phyloP scores from a whole-genome alignment of 441 rosid species.

The Brassica balearica region DNA sequence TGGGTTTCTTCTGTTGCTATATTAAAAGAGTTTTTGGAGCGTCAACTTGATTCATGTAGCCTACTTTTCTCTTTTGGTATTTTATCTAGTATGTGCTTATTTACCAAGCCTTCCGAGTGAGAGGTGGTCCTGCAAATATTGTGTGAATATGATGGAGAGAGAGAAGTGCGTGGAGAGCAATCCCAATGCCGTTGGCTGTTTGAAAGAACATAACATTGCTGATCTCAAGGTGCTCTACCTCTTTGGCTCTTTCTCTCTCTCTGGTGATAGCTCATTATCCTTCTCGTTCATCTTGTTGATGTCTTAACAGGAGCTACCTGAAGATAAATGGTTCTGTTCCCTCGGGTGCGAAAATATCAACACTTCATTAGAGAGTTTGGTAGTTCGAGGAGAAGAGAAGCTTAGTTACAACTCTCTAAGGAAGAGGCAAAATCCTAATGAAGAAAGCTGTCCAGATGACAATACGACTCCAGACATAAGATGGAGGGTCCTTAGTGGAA shows the following conservation, averaged over 20 bases:
- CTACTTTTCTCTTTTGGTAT: constrained; percentile 17
- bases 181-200: constrained; percentile 91
- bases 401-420: constrained; percentile 62
- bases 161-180: constrained; percentile 77
- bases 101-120: constrained; percentile 62
- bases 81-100: constrained; percentile 57
- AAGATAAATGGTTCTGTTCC: constrained; percentile 91
- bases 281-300: constrained; percentile 11
- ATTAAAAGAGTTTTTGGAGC: not conserved
- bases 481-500: constrained; percentile 89
- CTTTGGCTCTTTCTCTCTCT: constrained; percentile 20
- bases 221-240: constrained; percentile 71
- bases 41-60: constrained; percentile 4
- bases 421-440: constrained; percentile 46
- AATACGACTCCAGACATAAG: constrained; percentile 62
- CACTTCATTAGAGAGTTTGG: constrained; percentile 61
- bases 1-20: constrained; percentile 5
- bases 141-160: constrained; percentile 60
- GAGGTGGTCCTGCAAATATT: constrained; percentile 83
- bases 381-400: constrained; percentile 72
- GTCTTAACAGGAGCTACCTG: constrained; percentile 77
- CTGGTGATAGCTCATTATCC: not conserved
- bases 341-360: constrained; percentile 61
- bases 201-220: constrained; percentile 78
- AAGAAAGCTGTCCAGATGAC: constrained; percentile 47